Conservation (phyloP, 768 basidiomycete genomes). For the Sporobolomyces phaffii region DNA sequence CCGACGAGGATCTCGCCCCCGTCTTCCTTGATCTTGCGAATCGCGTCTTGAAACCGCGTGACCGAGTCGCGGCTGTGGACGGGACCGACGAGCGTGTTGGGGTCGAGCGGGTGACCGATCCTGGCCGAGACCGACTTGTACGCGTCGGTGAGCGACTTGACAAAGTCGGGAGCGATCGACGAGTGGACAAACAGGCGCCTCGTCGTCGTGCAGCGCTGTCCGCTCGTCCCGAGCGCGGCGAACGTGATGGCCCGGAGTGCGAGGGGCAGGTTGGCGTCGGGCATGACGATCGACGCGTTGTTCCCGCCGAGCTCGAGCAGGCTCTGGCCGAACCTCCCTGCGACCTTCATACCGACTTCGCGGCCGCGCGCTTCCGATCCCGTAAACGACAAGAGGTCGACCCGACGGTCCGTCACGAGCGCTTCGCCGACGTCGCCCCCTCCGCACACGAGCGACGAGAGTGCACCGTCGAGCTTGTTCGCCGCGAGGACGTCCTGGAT, state of each 20-base stretch:
- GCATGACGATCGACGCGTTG: constrained; percentile 87
- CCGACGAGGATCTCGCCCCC: constrained; percentile 75
- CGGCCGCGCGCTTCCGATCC: constrained; percentile 84
- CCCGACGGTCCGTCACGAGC: constrained; percentile 63
- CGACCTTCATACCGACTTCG: constrained; percentile 78
- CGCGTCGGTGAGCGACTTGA: constrained; percentile 64
- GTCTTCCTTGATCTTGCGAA: constrained; percentile 51
- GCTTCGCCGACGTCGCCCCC: constrained; percentile 73
- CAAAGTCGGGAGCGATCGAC: constrained; percentile 66
- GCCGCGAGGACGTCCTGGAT: constrained; percentile 70
- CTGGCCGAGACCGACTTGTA: constrained; percentile 58
- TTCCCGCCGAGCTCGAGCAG: constrained; percentile 92
- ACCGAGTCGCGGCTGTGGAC: constrained; percentile 61
- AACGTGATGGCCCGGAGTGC: constrained; percentile 89
- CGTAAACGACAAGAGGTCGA: constrained; percentile 90
- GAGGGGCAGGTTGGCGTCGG: constrained; percentile 83
- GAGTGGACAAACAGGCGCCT: constrained; percentile 83
- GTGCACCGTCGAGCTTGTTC: constrained; percentile 77
- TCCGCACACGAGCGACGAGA: constrained; percentile 75
- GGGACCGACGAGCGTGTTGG: constrained; percentile 73
- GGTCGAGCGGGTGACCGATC: constrained; percentile 78
- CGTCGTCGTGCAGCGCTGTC: constrained; percentile 73
- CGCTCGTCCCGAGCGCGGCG: constrained; percentile 77
- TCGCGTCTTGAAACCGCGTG: constrained; percentile 12
- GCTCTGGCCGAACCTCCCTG: constrained; percentile 74